phyloP scores from a whole-genome alignment of 2,329 filamentous ascomycete species.

The Beauveria brongniartii region DNA sequence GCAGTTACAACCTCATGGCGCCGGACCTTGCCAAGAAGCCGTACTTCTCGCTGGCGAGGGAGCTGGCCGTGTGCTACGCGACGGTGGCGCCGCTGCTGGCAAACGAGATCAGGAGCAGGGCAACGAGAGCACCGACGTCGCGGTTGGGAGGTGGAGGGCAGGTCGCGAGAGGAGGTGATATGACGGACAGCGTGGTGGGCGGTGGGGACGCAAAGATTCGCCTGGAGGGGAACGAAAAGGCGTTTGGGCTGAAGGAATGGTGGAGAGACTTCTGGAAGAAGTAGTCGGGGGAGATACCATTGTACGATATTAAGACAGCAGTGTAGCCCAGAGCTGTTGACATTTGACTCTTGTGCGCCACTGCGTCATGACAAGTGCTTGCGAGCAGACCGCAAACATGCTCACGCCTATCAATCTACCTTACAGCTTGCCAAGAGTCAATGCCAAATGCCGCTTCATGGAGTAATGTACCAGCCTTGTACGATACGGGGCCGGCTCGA shows the following conservation, averaged over 20 bases:
- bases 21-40: conserved; percentile 88
- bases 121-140: conserved; percentile 37
- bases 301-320: not conserved
- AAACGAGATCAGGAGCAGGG: conserved; percentile 62
- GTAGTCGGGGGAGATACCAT: not conserved
- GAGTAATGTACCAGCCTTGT: not conserved
- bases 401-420: not conserved
- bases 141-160: conserved; percentile 22
- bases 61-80: conserved; percentile 72
- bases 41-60: conserved; percentile 76
- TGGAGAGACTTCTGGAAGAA: conserved; percentile 70
- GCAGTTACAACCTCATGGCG: conserved; percentile 92
- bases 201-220: conserved; percentile 49
- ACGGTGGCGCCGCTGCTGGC: conserved; percentile 75
- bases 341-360: not conserved
- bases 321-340: not conserved
- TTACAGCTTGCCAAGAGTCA: not conserved
- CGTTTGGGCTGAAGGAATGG: conserved; percentile 83
- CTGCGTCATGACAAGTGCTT: not conserved
- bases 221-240: conserved; percentile 63
- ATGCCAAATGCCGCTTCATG: not conserved
- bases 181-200: conserved; percentile 54
- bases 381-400: not conserved
- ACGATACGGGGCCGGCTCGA: not conserved
- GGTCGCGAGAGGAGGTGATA: conserved; percentile 28